Conservation (phyloP, 352 stramenopile species). For the Phytophthora idaei region DNA sequence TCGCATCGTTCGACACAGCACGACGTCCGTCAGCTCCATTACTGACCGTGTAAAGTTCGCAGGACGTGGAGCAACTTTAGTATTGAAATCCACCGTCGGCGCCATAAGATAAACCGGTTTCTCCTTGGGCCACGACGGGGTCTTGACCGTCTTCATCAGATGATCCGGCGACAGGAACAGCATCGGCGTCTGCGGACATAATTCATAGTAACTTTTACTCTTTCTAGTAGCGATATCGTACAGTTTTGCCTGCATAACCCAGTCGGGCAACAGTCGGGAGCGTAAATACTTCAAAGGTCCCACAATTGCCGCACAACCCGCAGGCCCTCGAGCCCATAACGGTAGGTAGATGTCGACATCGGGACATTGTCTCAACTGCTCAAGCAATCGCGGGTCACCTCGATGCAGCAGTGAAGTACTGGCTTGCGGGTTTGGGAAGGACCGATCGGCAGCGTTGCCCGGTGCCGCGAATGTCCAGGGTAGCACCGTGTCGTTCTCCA, state of each 20-base stretch:
- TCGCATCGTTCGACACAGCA: constrained; percentile 30
- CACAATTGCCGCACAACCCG: constrained; percentile 52
- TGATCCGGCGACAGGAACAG: constrained; percentile 54
- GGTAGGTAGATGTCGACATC: constrained; percentile 76
- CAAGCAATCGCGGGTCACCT: constrained; percentile 46
- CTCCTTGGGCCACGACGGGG: constrained; percentile 30
- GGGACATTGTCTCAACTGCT: constrained; percentile 49
- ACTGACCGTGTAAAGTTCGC: constrained; percentile 26
- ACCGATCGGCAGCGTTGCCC: constrained; percentile 6
- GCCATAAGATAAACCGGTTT: constrained; percentile 61
- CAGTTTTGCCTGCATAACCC: constrained; percentile 26
- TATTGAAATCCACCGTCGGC: constrained; percentile 18
- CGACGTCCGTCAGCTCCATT: constrained; percentile 31
- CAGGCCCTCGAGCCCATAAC: constrained; percentile 19
- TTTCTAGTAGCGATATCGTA: constrained; percentile 25
- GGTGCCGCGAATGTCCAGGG: constrained; percentile 39
- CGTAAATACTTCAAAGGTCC: constrained; percentile 36
- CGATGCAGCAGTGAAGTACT: constrained; percentile 32
- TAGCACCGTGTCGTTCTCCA: constrained; percentile 42
- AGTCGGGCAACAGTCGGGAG: constrained; percentile 37
- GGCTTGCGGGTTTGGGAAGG: constrained; percentile 15
- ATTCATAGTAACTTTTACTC: constrained; percentile 43
- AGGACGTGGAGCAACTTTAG: background rate
- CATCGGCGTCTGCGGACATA: constrained; percentile 51
- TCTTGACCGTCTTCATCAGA: constrained; percentile 14